A percentile compares a stretch with the other conserved stretches of the same genome.
These are phyloP conservation scores for Lagenidium sp. DNA, from an alignment of 352 stramenopile genomes.

Conservation along the genomic window DNA sequence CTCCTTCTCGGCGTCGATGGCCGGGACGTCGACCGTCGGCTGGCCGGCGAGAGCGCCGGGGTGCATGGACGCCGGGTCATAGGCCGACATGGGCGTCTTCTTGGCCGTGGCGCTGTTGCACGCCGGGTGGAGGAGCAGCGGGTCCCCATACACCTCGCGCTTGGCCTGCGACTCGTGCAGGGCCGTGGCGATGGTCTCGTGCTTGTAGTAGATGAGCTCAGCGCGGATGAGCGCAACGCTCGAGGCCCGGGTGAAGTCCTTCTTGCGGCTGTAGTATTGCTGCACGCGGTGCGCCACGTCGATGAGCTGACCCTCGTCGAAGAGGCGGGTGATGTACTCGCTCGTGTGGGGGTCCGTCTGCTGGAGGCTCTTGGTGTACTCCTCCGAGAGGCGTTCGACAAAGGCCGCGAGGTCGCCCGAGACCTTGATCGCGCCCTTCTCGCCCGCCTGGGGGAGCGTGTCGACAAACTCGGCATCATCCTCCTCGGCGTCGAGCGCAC, in stretches of 20 bases:
- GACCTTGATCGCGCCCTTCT: conserved; percentile 80
- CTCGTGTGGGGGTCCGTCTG: conserved; percentile 93
- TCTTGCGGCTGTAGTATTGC: conserved; percentile 85
- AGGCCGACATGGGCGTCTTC: conserved; percentile 32
- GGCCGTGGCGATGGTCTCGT: conserved; percentile 88
- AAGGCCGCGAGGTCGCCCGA: conserved; percentile 85
- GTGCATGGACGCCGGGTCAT: conserved; percentile 56
- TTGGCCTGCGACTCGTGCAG: conserved; percentile 73
- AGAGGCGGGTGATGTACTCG: conserved; percentile 92
- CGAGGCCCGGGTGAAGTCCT: conserved; percentile 69
- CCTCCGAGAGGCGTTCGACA: conserved; percentile 92
- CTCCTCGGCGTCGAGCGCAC: conserved; percentile 83
- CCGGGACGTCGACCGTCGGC: conserved; percentile 43
- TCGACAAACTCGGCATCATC: conserved; percentile 81
- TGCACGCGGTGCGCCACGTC: conserved; percentile 82
- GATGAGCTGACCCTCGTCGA: conserved; percentile 90
- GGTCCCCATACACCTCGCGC: conserved; percentile 80
- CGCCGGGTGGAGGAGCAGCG: conserved; percentile 78
- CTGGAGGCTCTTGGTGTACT: conserved; percentile 98
- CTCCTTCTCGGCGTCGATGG: conserved; percentile 72
- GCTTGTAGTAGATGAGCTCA: conserved; percentile 97
- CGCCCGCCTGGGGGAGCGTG: conserved; percentile 52
- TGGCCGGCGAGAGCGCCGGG: conserved; percentile 69
- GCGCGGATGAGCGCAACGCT: conserved; percentile 88
- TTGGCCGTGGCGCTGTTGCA: conserved; percentile 47